phyloP scores from a whole-genome alignment of 140 eudicot genomes.

The Oenanthe javanica region DNA sequence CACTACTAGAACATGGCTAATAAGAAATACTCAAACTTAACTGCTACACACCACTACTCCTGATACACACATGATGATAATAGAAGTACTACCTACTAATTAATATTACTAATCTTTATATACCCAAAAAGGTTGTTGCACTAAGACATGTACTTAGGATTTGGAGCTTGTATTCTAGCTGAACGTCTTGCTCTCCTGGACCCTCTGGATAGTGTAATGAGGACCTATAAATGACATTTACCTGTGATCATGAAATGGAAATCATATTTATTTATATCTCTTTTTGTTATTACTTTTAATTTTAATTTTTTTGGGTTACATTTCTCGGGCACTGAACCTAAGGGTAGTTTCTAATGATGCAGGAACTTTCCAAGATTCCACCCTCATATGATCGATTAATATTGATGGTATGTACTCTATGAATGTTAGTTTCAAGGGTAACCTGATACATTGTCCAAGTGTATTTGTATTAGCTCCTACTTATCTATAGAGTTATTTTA shows the following conservation, averaged over 20 bases:
- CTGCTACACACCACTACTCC: no score
- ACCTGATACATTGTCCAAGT: not conserved
- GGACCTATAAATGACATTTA: not conserved
- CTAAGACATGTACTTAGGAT: no score
- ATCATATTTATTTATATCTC: not conserved
- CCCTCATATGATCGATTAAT: conserved; percentile 63
- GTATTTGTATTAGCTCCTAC: not conserved
- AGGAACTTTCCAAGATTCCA: conserved; percentile 62
- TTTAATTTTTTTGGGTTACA: not conserved
- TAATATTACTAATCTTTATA: no score
- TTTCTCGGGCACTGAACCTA: not conserved
- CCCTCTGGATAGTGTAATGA: no score
- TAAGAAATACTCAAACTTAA: no score
- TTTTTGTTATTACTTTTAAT: not conserved
- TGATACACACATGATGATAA: no score
- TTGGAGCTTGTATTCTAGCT: no score
- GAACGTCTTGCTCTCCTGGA: no score
- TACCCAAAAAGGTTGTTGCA: no score
- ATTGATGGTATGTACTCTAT: conserved; percentile 48
- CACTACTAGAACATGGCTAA: no score
- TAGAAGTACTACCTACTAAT: no score
- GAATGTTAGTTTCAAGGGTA: not conserved
- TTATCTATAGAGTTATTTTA: not conserved
- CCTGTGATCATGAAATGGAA: not conserved
- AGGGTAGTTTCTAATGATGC: conserved; percentile 20